A percentile compares a stretch with the other conserved stretches of the same genome.
phyloP scores from a whole-genome alignment of 1,284 basidiomycete genomes.

The Rhodotorula sp. region DNA sequence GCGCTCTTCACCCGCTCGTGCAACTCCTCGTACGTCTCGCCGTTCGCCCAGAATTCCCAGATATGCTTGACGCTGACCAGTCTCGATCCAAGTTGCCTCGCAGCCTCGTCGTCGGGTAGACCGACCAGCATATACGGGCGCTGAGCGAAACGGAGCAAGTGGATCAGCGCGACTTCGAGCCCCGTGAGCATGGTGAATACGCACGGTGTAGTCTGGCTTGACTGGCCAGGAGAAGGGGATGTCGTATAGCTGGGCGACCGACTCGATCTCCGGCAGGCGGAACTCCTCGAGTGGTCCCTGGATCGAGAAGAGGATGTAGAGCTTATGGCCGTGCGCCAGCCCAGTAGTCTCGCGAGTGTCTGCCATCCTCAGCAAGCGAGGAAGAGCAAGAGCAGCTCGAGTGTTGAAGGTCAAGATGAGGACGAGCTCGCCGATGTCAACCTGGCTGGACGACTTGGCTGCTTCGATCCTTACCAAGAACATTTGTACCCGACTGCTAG shows the following conservation, averaged over 20 bases:
- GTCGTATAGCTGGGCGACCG: constrained; percentile 28
- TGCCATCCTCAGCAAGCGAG: neutral
- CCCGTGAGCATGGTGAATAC: too few species aligned
- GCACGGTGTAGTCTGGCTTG: constrained; percentile 14
- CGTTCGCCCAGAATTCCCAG: constrained; percentile 48
- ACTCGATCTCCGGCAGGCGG: constrained; percentile 39
- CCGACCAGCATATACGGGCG: constrained; percentile 71
- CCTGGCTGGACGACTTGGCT: neutral
- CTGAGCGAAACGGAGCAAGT: constrained; percentile 2
- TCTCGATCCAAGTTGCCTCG: constrained; percentile 66
- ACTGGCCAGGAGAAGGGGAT: constrained; percentile 25
- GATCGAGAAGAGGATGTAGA: constrained; percentile 36
- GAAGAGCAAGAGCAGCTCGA: neutral
- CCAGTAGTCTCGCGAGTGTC: neutral
- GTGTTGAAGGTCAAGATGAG: neutral
- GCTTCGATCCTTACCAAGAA: too few species aligned
- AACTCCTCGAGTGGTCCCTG: constrained; percentile 37
- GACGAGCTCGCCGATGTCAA: neutral
- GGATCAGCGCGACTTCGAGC: neutral
- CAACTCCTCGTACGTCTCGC: constrained; percentile 42
- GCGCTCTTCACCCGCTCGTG: constrained; percentile 26
- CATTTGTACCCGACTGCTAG: too few species aligned
- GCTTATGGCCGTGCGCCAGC: neutral
- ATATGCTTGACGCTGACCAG: constrained; percentile 78
- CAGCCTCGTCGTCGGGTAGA: constrained; percentile 70